phyloP scores from a whole-genome alignment of 345 rosid species.

The Tarenaya hassleriana region DNA sequence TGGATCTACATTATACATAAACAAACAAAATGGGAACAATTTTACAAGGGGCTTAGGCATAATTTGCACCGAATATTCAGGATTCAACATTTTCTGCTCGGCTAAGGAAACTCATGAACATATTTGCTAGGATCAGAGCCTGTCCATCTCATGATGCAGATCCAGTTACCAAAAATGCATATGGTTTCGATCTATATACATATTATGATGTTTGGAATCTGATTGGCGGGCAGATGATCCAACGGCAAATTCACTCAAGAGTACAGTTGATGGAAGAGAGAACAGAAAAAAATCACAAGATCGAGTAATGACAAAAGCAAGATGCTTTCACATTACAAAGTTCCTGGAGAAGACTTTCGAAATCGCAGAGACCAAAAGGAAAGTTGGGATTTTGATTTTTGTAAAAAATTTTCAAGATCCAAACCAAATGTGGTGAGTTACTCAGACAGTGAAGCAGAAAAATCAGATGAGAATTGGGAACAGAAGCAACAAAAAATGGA shows the following conservation, averaged over 20 bases:
- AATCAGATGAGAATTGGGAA: conserved; percentile 13
- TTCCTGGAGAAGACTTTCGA: not conserved
- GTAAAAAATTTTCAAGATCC: conserved; percentile 18
- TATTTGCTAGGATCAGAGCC: not conserved
- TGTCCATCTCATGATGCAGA: conserved; percentile 8
- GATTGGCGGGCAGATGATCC: too few relatives aligned
- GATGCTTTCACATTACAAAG: not conserved
- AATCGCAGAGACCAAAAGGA: conserved; percentile 2
- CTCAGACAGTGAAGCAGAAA: not conserved
- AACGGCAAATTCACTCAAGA: too few relatives aligned
- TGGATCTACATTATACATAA: conserved; percentile 6
- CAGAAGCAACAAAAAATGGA: conserved; percentile 4
- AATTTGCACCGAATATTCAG: too few relatives aligned
- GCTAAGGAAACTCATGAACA: not conserved
- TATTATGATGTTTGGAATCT: not conserved
- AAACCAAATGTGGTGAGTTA: not conserved
- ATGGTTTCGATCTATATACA: not conserved
- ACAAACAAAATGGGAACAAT: not conserved
- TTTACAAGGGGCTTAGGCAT: too few relatives aligned
- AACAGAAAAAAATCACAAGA: too few relatives aligned
- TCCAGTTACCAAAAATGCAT: not conserved
- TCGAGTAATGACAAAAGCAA: not conserved
- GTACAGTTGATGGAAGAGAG: too few relatives aligned
- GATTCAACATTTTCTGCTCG: too few relatives aligned
- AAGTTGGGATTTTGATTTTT: conserved; percentile 4